A percentile compares a stretch with the other conserved stretches of the same genome.
phyloP scores from a whole-genome alignment of 495 filamentous ascomycete species.

The Podospora comata region DNA sequence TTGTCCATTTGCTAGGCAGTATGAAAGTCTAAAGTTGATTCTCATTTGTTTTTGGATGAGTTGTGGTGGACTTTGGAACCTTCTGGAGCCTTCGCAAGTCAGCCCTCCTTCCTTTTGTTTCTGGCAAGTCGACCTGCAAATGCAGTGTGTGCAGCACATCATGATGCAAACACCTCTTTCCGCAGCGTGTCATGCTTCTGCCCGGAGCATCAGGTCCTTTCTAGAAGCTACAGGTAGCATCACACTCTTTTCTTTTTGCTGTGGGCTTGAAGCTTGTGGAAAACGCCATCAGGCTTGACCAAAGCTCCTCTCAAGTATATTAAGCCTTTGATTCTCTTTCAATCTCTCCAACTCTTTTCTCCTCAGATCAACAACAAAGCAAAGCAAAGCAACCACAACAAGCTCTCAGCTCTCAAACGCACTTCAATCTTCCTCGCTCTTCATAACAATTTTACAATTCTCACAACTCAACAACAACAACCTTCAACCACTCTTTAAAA shows the following conservation, averaged over 20 bases:
- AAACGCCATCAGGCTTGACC: not conserved
- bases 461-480: conserved; percentile 6
- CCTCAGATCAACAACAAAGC: conserved; percentile 20
- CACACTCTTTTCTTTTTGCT: not conserved
- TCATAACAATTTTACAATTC: conserved; percentile 9
- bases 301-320: not conserved
- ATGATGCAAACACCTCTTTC: not conserved
- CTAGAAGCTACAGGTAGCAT: conserved; percentile 2
- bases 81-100: not conserved
- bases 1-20: too few species aligned
- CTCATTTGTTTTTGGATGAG: not conserved
- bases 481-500: conserved; percentile 30
- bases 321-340: conserved; percentile 4
- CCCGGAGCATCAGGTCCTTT: not conserved
- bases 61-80: not conserved
- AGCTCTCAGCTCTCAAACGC: conserved; percentile 9
- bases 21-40: too few species aligned
- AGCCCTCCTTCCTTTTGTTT: not conserved
- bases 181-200: not conserved
- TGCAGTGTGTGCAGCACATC: not conserved
- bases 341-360: not conserved
- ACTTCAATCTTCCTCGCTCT: conserved; percentile 14
- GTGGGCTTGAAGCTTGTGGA: conserved; percentile 12
- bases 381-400: conserved; percentile 21
- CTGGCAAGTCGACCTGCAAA: not conserved